phyloP scores from a whole-genome alignment of 2,329 filamentous ascomycete species.

The Ophiosphaerella korrae region DNA sequence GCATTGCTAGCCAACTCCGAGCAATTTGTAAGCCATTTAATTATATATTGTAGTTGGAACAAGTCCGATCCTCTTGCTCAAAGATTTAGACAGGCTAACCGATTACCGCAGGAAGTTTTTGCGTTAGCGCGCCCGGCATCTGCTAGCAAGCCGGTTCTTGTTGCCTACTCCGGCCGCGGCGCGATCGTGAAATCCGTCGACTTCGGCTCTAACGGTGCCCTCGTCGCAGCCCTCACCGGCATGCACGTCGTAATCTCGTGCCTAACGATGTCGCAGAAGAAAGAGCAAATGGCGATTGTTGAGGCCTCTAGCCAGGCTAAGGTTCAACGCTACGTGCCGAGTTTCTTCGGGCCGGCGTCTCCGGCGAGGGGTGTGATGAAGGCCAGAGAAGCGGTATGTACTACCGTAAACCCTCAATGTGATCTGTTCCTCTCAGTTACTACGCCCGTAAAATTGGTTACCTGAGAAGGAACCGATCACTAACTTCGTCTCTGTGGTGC shows the following conservation, averaged over 20 bases:
- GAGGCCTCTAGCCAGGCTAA: background rate
- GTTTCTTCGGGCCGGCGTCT: background rate
- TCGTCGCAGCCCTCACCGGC: background rate
- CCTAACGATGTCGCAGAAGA: background rate
- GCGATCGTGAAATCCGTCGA: background rate
- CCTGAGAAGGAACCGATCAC: too few relatives aligned
- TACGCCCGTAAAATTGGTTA: too few relatives aligned
- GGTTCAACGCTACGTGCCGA: background rate
- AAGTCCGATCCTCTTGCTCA: too few relatives aligned
- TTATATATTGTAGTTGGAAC: too few relatives aligned
- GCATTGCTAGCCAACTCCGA: background rate
- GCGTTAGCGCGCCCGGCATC: background rate
- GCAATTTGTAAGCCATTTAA: background rate
- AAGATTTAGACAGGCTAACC: too few relatives aligned
- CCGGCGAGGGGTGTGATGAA: background rate
- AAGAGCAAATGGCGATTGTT: background rate
- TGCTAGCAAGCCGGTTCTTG: background rate
- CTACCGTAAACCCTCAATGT: too few relatives aligned
- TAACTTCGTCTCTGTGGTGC: too few relatives aligned
- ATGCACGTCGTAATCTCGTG: background rate
- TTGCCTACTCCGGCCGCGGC: background rate
- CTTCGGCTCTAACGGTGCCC: background rate
- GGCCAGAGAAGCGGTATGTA: background rate
- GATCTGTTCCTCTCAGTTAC: too few relatives aligned
- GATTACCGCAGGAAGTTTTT: too few relatives aligned